These are phyloP conservation scores for Yamadazyma philogaea DNA, from an alignment of 805 yeast genomes.

Conservation along the genomic window DNA sequence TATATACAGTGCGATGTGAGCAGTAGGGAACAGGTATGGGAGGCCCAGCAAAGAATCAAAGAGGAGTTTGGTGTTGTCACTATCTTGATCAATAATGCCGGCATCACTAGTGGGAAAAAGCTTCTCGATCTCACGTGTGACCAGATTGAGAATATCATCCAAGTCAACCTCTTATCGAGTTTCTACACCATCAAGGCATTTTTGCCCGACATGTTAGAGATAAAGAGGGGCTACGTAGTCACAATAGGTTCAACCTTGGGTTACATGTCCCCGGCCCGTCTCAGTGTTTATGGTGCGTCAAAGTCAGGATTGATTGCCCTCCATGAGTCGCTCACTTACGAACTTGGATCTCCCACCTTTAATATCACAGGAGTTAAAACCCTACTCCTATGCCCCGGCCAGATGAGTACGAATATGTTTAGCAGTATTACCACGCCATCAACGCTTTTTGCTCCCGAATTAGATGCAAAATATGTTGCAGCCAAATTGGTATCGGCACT, in stretches of 20 bases:
- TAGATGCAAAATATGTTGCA: slow-evolving; percentile 70
- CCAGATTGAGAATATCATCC: slow-evolving; percentile 60
- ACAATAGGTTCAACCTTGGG: slow-evolving; percentile 86
- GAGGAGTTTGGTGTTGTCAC: slow-evolving; percentile 58
- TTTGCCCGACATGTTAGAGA: slow-evolving; percentile 65
- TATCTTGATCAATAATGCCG: slow-evolving; percentile 83
- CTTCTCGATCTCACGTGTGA: slow-evolving; percentile 51
- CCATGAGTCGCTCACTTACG: slow-evolving; percentile 77
- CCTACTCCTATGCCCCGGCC: slow-evolving; percentile 83
- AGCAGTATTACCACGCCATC: slow-evolving; percentile 72
- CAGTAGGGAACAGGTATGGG: slow-evolving; percentile 41
- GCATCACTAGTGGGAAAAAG: slow-evolving; percentile 57
- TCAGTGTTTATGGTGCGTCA: slow-evolving; percentile 85
- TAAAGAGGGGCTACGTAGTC: slow-evolving; percentile 69
- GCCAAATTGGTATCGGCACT: slow-evolving; percentile 51
- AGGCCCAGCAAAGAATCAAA: slow-evolving; percentile 38
- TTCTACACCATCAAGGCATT: slow-evolving; percentile 68
- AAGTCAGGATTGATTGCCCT: slow-evolving; percentile 83
- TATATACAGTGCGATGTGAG: slow-evolving; percentile 75
- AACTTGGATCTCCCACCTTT: slow-evolving; percentile 53
- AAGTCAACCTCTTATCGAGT: slow-evolving; percentile 67
- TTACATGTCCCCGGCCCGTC: slow-evolving; percentile 75
- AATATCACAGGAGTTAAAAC: slow-evolving; percentile 59
- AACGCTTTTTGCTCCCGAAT: slow-evolving; percentile 72
- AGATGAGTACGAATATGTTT: slow-evolving; percentile 74